Evolutionary conservation across 2,329 filamentous ascomycete species (phyloP), one percentile per base, ranked within the genome.

Genomic region (Hymenoscyphus fraxineus): DNA sequence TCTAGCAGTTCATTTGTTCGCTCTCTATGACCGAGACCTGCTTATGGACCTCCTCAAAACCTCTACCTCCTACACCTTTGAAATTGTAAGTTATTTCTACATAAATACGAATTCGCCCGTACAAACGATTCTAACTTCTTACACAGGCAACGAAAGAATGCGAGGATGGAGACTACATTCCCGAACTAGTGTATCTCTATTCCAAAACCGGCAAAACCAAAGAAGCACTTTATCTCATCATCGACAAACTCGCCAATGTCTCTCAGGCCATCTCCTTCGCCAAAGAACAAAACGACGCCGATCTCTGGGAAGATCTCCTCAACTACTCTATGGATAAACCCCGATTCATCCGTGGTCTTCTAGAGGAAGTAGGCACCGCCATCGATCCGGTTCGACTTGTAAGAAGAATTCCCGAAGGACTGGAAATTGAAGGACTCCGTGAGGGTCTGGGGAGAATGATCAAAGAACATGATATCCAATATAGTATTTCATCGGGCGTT

Each of bases 291-390:
- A 88, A 95, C 68, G 93, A 97, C 72, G 88, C 89, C 0, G 93
- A 97, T 71, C 83, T 99, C 0, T 99, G 95, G 95, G 91, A 97
- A 68, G 93, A 98, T 73, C 82, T 99, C 7, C 85, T 99, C 6
- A 88, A 94, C 71, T 98, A 98, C 77, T 94, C 91, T 66, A 98
- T 99, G 95, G 93, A 97, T 78, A 97, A 97, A 74, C 95, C 95
- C 0, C 87, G 87, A 51, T 99, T 99, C 78, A 98, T 99, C 70
- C 89, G 92, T 13, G 93, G 91, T 0, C 81, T 99, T 3, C 85
- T 99, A 0, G 92, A 97, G 73, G 92, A 98, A 78, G 94, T 97
- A 1, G 95, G 95, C 41, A 98, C 93, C 0, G 87, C 92, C 1
- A 95, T 99, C 73, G 89, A 98, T 73, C 95, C 95, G 0, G 94